These are phyloP conservation scores for Papiliotrema flavescens DNA, from an alignment of 1,284 basidiomycete species.

Conservation along the genomic window DNA sequence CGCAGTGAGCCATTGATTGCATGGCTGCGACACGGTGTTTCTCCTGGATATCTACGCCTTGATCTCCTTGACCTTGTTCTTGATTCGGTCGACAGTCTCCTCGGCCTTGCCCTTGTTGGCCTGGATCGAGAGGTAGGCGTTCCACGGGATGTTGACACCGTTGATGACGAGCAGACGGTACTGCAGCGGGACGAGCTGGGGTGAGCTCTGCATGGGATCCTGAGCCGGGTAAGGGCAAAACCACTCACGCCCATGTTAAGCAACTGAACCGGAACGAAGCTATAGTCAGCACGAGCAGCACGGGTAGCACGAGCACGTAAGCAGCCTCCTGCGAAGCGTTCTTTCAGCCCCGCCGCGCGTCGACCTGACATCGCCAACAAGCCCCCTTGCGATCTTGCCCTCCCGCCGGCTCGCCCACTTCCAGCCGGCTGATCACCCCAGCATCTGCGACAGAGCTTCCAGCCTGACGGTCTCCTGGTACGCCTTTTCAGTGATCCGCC, in stretches of 20 bases:
- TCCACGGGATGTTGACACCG: slow-evolving; percentile 51
- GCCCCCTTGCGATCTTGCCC: too few species aligned
- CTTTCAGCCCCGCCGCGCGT: too few species aligned
- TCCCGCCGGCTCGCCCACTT: too few species aligned
- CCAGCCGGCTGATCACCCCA: too few species aligned
- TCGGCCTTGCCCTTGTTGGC: slow-evolving; percentile 32
- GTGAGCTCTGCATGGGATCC: neutral
- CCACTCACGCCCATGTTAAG: slow-evolving; percentile 46
- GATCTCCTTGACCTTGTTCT: slow-evolving; percentile 4
- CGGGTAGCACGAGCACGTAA: too few species aligned
- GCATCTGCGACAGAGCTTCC: too few species aligned
- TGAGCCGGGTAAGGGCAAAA: neutral
- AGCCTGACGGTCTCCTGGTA: too few species aligned
- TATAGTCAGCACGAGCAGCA: slow-evolving; percentile 7
- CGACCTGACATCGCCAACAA: too few species aligned
- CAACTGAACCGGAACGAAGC: slow-evolving; percentile 49
- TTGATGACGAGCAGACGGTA: slow-evolving; percentile 50
- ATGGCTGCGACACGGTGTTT: too few species aligned
- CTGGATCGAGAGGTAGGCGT: slow-evolving; percentile 48
- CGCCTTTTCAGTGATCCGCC: too few species aligned
- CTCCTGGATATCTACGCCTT: neutral
- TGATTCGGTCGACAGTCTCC: slow-evolving; percentile 4
- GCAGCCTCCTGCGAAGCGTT: too few species aligned
- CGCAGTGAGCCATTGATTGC: too few species aligned
- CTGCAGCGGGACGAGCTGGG: slow-evolving; percentile 48